Evolutionary conservation across 1,284 basidiomycete species (phyloP), one percentile per base, ranked within the genome.

Genomic region (Malassezia obtusa): DNA sequence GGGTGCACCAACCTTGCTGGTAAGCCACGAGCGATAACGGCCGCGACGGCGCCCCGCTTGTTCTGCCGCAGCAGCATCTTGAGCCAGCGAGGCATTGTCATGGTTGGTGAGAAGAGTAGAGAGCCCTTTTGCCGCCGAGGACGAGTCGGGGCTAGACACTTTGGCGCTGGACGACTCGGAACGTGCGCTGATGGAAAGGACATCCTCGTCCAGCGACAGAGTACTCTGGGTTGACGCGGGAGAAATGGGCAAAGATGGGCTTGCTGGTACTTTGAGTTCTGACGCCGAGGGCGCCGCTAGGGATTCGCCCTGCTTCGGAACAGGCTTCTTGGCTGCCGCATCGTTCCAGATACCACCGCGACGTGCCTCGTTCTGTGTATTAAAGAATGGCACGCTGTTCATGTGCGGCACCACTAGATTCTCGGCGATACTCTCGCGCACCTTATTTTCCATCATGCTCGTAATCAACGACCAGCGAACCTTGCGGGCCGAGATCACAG

Each of bases 321-420:
- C 30, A 11, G 30, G 30, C 30, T 31, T 14, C 2, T 19, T n/a
- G 7, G 21, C 21, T 21, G 78, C 81, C 1, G 89, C 85, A 59
- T 89, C 87, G 14, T 83, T 80, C 81, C 86, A 96, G 60, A 98
- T 87, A 2, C 90, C 92, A 45, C 91, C 92, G 38, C 92, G 83
- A 57, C 82, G 81, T n/a, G 15, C 19, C n/a, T 49, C 47, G 12
- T 31, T 69, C 0, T 76, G 72, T 37, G 86, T 91, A 73, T 92
- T 86, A 73, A 94, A 96, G 80, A 91, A 96, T 3, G 90, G 80
- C 54, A 95, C 84, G 68, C 96, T 92, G 75, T 98, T 92, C 88
- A 95, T 92, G 76, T 95, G 89, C 8, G 94, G 94, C 64, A 92
- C 76, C 10, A 98, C 91, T 25, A 98, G 81, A 0, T 89, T 91